A percentile compares a stretch with the other conserved stretches of the same genome.
These are phyloP conservation scores for Daedaleopsis sinensis DNA, from an alignment of 768 basidiomycete genomes.

Conservation along the genomic window DNA sequence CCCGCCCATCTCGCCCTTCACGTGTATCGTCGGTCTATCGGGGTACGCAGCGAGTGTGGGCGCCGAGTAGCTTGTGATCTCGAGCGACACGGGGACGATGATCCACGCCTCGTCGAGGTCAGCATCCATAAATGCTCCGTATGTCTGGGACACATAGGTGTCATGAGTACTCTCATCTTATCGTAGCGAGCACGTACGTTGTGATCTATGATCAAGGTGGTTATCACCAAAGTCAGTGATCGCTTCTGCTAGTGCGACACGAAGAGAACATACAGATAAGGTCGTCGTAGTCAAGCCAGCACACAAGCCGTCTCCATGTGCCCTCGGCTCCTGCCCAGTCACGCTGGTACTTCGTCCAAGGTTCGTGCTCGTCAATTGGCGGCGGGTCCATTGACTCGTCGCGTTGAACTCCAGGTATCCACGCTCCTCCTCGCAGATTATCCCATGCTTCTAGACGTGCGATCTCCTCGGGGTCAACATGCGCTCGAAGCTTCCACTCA, in stretches of 20 bases:
- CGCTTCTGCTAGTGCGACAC: neutral
- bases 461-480: neutral
- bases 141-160: neutral
- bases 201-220: slow-evolving; percentile 2
- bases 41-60: slow-evolving; percentile 25
- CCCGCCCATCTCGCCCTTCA: slow-evolving; percentile 49
- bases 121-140: slow-evolving; percentile 10
- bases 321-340: slow-evolving; percentile 34
- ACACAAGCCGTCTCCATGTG: slow-evolving; percentile 29
- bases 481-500: slow-evolving; percentile 3
- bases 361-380: neutral
- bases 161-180: neutral
- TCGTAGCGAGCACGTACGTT: slow-evolving; percentile 13
- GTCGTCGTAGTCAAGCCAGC: slow-evolving; percentile 28
- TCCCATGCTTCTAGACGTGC: slow-evolving; percentile 7
- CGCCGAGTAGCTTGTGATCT: slow-evolving; percentile 31
- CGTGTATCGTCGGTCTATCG: slow-evolving; percentile 53
- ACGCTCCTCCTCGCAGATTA: slow-evolving; percentile 11
- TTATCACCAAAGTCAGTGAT: neutral
- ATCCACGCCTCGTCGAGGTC: slow-evolving; percentile 47
- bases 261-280: slow-evolving; percentile 19
- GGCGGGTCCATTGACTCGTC: neutral
- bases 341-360: slow-evolving; percentile 10
- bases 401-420: neutral
- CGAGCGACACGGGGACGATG: slow-evolving; percentile 57